Base-by-base conservation (phyloP, 192 early-diverging fungal genomes). In the Spinellus fusiger region DNA sequence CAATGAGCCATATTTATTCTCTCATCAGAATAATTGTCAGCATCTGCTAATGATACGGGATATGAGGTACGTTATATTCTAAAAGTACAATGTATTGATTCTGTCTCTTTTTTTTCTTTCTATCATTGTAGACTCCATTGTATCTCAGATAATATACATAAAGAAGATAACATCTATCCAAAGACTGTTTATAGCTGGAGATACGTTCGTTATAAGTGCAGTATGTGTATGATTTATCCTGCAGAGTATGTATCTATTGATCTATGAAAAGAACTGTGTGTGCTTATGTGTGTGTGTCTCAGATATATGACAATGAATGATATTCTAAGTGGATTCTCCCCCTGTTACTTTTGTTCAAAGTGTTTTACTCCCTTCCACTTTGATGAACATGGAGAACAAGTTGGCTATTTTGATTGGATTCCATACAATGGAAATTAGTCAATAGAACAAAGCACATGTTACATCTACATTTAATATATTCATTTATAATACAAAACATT, bases 241-340 rank as follows among this genome's bases (percentile, higher is more conserved):
- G 59, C 59, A 20, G 51, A 18, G 59, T 61, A 51, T 51, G 59
- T 50, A 12, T 15, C 12, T 9, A 48, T 9, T 13, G 8, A 34
- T 20, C 20, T 23, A 16, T 18, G 12, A 7, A 49, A 9, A 29
- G 33, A 34, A 27, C 12, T 3, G 13, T 35, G 7, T 26, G 22
- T 49, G 0, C 4, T 23, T 9, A 2, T 47, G 8, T 29, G 12
- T 31, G 23, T 27, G 9, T 56, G 18, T 50, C 16, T 12, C 31
- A 61, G 59, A 1, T 34, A 28, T 25, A 51, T 61, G 32, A 61
- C 59, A 26, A 20, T 22, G 9, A 44, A 61, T 27, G 59, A 61
- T 34, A 50, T 61, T 13, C 6, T 52, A 4, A 37, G 32, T 50
- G 59, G 59, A 20, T 48, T 47, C 16, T 58, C 56, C 18, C 56